A percentile compares a stretch with the other conserved stretches of the same genome.
phyloP scores from a whole-genome alignment of 176 grass and related monocot genomes.

The Alopecurus myosuroides region DNA sequence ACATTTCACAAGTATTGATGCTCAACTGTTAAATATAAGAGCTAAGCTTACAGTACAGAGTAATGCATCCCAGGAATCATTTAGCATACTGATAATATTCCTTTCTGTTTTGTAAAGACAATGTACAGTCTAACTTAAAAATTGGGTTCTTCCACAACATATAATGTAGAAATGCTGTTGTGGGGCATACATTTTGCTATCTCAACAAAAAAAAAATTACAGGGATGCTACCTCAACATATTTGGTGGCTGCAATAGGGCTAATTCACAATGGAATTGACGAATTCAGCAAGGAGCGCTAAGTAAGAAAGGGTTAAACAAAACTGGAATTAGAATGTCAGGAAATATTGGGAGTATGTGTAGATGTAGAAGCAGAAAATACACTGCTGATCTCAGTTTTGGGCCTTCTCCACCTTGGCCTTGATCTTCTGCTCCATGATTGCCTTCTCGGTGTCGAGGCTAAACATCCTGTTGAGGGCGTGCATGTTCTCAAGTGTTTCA shows the following conservation, averaged over 20 bases:
- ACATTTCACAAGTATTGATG: not conserved
- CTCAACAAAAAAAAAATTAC: slow-evolving; percentile 1
- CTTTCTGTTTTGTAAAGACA: slow-evolving; percentile 10
- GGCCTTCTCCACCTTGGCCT: slow-evolving; percentile 82
- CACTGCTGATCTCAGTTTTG: slow-evolving; percentile 45
- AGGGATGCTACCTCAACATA: slow-evolving; percentile 8
- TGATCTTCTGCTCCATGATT: slow-evolving; percentile 81
- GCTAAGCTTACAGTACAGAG: not conserved
- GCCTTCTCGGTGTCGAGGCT: slow-evolving; percentile 71
- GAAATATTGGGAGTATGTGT: slow-evolving; percentile 27
- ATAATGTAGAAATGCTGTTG: slow-evolving; percentile 17
- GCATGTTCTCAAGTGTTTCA: slow-evolving; percentile 83
- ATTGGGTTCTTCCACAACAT: slow-evolving; percentile 21
- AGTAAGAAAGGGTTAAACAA: slow-evolving; percentile 31
- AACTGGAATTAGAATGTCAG: slow-evolving; percentile 38
- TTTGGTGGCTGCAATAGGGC: slow-evolving; percentile 5
- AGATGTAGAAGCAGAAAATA: slow-evolving; percentile 34
- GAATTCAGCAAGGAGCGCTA: not conserved
- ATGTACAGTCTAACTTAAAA: slow-evolving; percentile 1
- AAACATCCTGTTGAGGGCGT: slow-evolving; percentile 85
- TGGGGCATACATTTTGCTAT: slow-evolving; percentile 7
- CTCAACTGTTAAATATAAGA: not conserved
- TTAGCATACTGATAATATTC: slow-evolving; percentile 3
- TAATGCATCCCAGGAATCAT: not conserved
- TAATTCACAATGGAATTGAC: slow-evolving; percentile 24